Evolutionary conservation across 805 yeast species (phyloP).

Genomic region (Candida boleticola): DNA sequence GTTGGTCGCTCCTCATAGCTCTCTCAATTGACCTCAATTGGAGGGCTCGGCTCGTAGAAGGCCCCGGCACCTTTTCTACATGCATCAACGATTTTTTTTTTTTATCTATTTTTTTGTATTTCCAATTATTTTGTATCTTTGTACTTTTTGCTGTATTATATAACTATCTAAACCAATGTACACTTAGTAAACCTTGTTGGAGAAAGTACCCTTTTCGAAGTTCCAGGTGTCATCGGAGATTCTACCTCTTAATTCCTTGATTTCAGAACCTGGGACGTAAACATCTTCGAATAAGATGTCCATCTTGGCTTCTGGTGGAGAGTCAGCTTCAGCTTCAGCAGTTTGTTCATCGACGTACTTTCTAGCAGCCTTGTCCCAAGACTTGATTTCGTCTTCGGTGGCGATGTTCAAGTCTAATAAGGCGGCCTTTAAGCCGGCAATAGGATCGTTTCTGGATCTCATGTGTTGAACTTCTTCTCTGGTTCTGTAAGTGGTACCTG

Average conservation of each 20-base stretch:
- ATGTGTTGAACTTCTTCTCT: constrained; percentile 99
- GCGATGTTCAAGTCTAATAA: constrained; percentile 82
- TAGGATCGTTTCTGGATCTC: constrained; percentile 98
- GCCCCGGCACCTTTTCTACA: too few species aligned
- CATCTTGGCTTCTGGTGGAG: constrained; percentile 95
- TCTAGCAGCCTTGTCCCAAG: constrained; percentile 95
- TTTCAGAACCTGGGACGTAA: constrained; percentile 91
- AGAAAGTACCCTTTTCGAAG: constrained; percentile 52
- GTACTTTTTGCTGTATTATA: background rate
- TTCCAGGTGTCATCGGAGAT: constrained; percentile 94
- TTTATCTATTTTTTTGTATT: background rate
- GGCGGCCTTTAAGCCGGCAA: constrained; percentile 89
- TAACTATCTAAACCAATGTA: background rate
- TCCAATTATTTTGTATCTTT: background rate
- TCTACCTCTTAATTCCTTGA: constrained; percentile 93
- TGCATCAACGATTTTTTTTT: too few species aligned
- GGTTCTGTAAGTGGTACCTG: constrained; percentile 99
- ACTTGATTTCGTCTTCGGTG: constrained; percentile 90
- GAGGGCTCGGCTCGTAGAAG: too few species aligned
- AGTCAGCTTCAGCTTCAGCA: constrained; percentile 87
- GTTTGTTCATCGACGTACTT: constrained; percentile 92
- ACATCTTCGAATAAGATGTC: constrained; percentile 95
- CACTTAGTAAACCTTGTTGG: constrained; percentile 44
- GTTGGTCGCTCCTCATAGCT: too few species aligned
- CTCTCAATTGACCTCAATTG: too few species aligned